These are phyloP conservation scores for Monosporascus ibericus DNA, from an alignment of 2,329 filamentous ascomycete species.

Conservation along the genomic window DNA sequence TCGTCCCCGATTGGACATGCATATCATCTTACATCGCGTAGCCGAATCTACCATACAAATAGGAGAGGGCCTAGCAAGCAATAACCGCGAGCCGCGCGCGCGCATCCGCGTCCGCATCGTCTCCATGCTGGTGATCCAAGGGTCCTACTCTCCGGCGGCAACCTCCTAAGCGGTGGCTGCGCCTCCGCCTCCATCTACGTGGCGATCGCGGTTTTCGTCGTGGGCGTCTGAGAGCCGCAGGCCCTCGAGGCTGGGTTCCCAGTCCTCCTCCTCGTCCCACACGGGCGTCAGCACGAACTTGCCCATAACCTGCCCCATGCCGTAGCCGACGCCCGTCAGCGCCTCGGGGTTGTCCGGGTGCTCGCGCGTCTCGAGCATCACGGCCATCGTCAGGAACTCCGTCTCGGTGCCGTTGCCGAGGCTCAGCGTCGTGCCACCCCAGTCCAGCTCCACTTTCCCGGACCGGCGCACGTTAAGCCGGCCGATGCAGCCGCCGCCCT, in stretches of 20 bases:
- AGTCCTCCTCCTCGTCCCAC: constrained; percentile 53
- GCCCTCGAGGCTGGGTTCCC: constrained; percentile 37
- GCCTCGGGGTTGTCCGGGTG: constrained; percentile 36
- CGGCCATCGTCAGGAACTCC: constrained; percentile 52
- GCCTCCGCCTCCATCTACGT: too few relatives aligned
- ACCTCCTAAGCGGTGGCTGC: too few relatives aligned
- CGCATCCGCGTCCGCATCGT: neutral
- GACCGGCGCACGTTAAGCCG: constrained; percentile 55
- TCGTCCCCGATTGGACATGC: neutral
- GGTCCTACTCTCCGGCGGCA: neutral
- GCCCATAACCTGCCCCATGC: constrained; percentile 59
- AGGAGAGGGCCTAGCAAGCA: neutral
- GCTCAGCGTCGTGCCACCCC: constrained; percentile 52
- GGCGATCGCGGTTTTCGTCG: neutral
- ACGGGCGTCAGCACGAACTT: constrained; percentile 55
- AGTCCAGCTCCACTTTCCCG: constrained; percentile 56
- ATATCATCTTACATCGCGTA: neutral
- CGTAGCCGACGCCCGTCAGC: constrained; percentile 44
- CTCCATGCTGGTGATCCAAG: neutral
- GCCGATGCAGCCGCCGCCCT: constrained; percentile 53
- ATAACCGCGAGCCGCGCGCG: neutral
- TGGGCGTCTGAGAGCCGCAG: constrained; percentile 13
- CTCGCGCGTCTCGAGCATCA: constrained; percentile 53
- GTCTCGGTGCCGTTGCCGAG: constrained; percentile 45
- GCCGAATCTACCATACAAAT: neutral